These are phyloP conservation scores for Nitzschia sp. DNA, from an alignment of 108 stramenopile species.

Conservation along the genomic window DNA sequence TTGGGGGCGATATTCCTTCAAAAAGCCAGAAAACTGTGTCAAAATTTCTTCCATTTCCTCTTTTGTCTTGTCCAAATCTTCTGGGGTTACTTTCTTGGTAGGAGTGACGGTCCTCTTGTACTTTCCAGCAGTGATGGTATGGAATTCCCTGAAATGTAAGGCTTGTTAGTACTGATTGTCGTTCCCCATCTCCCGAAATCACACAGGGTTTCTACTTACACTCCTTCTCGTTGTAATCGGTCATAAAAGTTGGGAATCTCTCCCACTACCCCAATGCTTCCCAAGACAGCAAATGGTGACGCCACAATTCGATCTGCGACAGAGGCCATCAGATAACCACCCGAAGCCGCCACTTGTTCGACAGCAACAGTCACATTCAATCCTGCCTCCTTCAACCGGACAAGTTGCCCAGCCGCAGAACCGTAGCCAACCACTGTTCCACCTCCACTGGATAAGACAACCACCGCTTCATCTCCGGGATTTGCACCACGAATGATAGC, in stretches of 20 bases:
- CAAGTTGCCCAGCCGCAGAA: constrained; percentile 85
- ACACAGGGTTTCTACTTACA: constrained; percentile 41
- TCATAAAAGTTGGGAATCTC: constrained; percentile 92
- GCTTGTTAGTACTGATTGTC: not conserved
- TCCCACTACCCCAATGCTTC: constrained; percentile 88
- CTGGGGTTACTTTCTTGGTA: constrained; percentile 81
- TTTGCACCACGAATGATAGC: constrained; percentile 75
- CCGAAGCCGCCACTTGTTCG: constrained; percentile 91
- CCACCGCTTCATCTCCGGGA: constrained; percentile 85
- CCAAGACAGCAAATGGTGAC: constrained; percentile 82
- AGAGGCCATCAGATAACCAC: constrained; percentile 85
- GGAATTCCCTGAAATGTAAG: constrained; percentile 60
- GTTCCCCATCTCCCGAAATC: not conserved
- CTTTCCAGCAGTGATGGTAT: constrained; percentile 91
- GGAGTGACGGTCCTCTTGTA: constrained; percentile 91
- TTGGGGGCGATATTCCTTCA: constrained; percentile 72
- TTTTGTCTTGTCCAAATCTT: constrained; percentile 79
- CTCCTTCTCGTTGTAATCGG: constrained; percentile 84
- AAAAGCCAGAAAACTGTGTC: constrained; percentile 80
- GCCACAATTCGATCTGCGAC: constrained; percentile 82
- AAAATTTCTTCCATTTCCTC: constrained; percentile 82
- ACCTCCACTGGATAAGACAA: constrained; percentile 85
- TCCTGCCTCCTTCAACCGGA: constrained; percentile 74
- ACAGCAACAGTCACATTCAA: constrained; percentile 88
- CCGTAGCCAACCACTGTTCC: constrained; percentile 93